phyloP scores from a whole-genome alignment of 345 rosid species.

The Brassica cretica region DNA sequence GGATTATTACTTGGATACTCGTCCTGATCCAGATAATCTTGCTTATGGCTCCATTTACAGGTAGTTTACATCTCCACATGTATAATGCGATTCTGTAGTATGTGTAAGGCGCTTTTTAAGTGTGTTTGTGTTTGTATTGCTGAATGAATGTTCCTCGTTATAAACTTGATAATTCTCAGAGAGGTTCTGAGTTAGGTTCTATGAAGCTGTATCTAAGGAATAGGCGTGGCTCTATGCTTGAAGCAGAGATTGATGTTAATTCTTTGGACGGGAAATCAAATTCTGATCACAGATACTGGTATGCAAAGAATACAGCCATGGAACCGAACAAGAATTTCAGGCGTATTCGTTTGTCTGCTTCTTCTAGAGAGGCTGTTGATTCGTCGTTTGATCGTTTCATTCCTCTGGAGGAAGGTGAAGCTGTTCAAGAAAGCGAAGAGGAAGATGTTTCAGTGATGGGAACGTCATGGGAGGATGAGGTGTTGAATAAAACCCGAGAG shows the following conservation, averaged over 20 bases:
- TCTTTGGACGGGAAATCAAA: constrained; percentile 61
- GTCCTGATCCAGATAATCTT: constrained; percentile 81
- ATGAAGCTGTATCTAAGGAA: constrained; percentile 43
- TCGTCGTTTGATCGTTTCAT: constrained; percentile 50
- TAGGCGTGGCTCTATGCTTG: constrained; percentile 45
- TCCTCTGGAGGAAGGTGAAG: constrained; percentile 53
- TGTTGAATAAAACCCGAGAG: constrained; percentile 72
- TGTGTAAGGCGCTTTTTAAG: neutral
- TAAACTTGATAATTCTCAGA: constrained; percentile 49
- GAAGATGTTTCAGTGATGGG: constrained; percentile 42
- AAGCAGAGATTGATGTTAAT: constrained; percentile 68
- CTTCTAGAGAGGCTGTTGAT: constrained; percentile 35
- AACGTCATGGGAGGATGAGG: constrained; percentile 96
- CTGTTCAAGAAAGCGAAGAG: constrained; percentile 41
- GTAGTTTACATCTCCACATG: constrained; percentile 30
- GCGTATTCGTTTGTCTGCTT: constrained; percentile 53
- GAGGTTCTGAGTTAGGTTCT: constrained; percentile 37
- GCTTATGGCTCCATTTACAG: constrained; percentile 83
- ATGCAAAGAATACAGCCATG: constrained; percentile 68
- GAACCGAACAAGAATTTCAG: constrained; percentile 65
- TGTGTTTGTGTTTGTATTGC: constrained; percentile 31
- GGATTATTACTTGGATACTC: constrained; percentile 85
- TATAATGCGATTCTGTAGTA: neutral
- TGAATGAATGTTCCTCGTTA: constrained; percentile 90
- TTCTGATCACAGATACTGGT: constrained; percentile 85